Base-by-base conservation (phyloP, 768 basidiomycete species). In the Epithele typhae region DNA sequence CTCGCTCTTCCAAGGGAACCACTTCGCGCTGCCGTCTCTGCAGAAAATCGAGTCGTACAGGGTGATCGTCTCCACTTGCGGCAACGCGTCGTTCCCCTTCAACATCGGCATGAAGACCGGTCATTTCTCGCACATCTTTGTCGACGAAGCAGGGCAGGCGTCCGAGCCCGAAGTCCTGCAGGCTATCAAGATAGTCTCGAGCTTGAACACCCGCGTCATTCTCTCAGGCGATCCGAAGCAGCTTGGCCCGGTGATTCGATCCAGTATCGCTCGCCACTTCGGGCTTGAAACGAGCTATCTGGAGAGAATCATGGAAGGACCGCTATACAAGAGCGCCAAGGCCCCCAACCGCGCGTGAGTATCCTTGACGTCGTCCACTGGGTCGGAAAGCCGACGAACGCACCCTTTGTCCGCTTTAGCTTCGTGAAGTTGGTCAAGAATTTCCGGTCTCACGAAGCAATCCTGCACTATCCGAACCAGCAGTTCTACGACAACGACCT, bases 71-170 rank as follows among this genome's bases (percentile, higher is more conserved):
- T 65, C 77, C 3, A 84, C 82, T 0, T 83, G 81, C 58, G 51
- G 79, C 10, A 75, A 78, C 0, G 81, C 71, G 1, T 69, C 69
- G 5, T 65, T 78, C 1, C 70, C 75, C 3, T 68, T 72, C 21
- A 68, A 67, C 5, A 53, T 81, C 8, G 79, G 80, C 0, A 32
- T 81, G 19, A 58, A 62, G 23, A 62, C 70, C 11, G 82, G 81
- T 0, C 77, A 81, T 57, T 84, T 77, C 53, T 73, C 62, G 1
- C 77, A 82, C 51, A 76, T 84, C 14, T 78, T 84, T 52, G 64
- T 81, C 34, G 82, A 84, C 53, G 82, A 84, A 49, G 82, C 79
- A 4, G 81, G 80, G 0, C 81, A 84, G 53, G 81, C 74, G 0
- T 73, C 72, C 32, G 82, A 84, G 53, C 79, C 82, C 0, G 76